Evolutionary conservation across 768 basidiomycete species (phyloP), one percentile per base, ranked within the genome.

Genomic region (Neoboletus brunneissimus): DNA sequence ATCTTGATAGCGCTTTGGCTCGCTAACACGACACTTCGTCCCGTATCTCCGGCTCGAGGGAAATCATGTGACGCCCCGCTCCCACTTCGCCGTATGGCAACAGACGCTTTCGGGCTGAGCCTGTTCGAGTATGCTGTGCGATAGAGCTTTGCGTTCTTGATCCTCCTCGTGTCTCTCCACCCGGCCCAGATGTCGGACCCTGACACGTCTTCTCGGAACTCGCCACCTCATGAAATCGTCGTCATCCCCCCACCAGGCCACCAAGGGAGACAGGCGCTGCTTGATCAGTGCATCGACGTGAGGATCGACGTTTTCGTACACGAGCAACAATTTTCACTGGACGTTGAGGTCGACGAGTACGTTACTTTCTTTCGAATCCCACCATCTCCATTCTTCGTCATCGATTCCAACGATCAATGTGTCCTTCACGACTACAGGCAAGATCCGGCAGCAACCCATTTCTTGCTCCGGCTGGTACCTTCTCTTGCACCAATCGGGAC

Each of bases 281-380:
- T 79, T 11, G 78, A 87, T 64, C 82, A 88, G 64, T 92, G 89
- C 72, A 80, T 81, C 72, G 73, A 80, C 62, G 76, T 91, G 51
- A 73, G 76, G 65, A 73, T 75, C 59, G 69, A 67, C 65, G 83
- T 81, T 54, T 81, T 81, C 68, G 70, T 76, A 60, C 74, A 73
- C 57, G 79, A 81, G 60, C 81, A 85, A 64, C 76, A 76, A 40
- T 94, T 92, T 64, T 79, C 88, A 44, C 73, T 88, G 22, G 88
- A 91, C 48, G 77, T 76, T 9, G 91, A 94, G 72, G 76, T 87
- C 62, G 91, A 94, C 72, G 78, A 82, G 90, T 88, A 53, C 61
- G 73, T 72, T 74, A 72, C 51, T 51, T 40, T 53, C 52, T 44
- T 53, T 53, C 46, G 35, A 51, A 38, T 50, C 46, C 22, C 60